Evolutionary conservation across 1,139 yeast genomes (phyloP).

Genomic region (Blastobotrys petasosporus): DNA sequence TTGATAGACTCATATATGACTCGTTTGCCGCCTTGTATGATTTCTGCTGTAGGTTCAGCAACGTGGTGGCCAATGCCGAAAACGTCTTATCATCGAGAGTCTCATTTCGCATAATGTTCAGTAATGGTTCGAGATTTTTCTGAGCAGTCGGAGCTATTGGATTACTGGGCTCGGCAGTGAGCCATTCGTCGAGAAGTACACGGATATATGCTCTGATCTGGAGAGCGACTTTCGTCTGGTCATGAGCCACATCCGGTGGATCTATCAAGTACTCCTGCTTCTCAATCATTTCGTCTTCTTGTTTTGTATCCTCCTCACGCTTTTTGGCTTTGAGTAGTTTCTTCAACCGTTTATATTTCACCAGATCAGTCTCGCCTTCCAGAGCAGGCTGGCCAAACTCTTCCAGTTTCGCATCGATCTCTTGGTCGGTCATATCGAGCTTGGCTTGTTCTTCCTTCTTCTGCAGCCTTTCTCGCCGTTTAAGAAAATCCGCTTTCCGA

Average conservation of each 20-base stretch:
- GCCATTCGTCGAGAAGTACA: constrained; percentile 45
- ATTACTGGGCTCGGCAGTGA: constrained; percentile 10
- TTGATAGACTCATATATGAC: constrained; percentile 66
- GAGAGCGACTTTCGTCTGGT: constrained; percentile 33
- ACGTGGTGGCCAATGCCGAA: constrained; percentile 53
- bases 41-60: constrained; percentile 51
- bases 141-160: constrained; percentile 36
- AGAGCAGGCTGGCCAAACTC: constrained; percentile 42
- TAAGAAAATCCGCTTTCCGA: constrained; percentile 9
- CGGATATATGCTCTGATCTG: constrained; percentile 48
- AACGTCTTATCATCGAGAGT: constrained; percentile 43
- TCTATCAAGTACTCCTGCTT: constrained; percentile 25
- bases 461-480: constrained; percentile 11
- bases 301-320: constrained; percentile 25
- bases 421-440: constrained; percentile 38
- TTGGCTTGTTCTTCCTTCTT: constrained; percentile 16
- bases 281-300: constrained; percentile 23
- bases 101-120: constrained; percentile 51
- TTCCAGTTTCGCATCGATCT: constrained; percentile 43
- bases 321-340: constrained; percentile 22
- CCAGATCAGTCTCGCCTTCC: constrained; percentile 35
- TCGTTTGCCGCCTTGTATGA: constrained; percentile 58
- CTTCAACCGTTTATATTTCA: constrained; percentile 21
- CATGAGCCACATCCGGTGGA: constrained; percentile 37
- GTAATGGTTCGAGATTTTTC: constrained; percentile 51